These are phyloP conservation scores for Penicillium rolfsii DNA, from an alignment of 2,329 filamentous ascomycete species.

Conservation along the genomic window DNA sequence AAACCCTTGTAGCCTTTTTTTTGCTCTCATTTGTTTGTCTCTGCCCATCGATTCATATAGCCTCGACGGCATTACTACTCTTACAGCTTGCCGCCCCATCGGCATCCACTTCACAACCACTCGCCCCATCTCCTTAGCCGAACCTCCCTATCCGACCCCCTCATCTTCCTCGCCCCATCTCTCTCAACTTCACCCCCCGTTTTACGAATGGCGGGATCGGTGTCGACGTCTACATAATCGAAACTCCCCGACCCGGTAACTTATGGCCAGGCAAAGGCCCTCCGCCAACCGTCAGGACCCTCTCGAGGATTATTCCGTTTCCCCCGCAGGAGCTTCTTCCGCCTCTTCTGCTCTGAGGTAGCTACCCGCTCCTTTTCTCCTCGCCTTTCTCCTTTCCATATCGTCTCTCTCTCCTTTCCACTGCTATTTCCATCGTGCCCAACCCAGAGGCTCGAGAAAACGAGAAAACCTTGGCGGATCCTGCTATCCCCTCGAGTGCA, in stretches of 20 bases:
- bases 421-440: background rate
- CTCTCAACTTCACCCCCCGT: slow-evolving; percentile 20
- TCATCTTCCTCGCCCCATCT: slow-evolving; percentile 9
- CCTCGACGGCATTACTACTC: slow-evolving; percentile 8
- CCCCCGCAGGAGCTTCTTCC: slow-evolving; percentile 37
- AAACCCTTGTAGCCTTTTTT: background rate
- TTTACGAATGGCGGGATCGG: slow-evolving; percentile 50
- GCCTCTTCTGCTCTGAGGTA: slow-evolving; percentile 44
- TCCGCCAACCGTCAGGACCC: slow-evolving; percentile 49
- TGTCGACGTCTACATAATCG: slow-evolving; percentile 37
- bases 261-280: slow-evolving; percentile 54
- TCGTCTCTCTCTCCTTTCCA: background rate
- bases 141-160: slow-evolving; percentile 12
- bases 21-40: slow-evolving; percentile 6
- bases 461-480: slow-evolving; percentile 1
- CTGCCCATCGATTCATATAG: slow-evolving; percentile 8
- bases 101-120: slow-evolving; percentile 5
- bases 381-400: slow-evolving; percentile 13
- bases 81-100: slow-evolving; percentile 7
- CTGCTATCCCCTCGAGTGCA: background rate
- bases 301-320: slow-evolving; percentile 45
- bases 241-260: slow-evolving; percentile 41
- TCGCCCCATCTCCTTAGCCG: slow-evolving; percentile 7
- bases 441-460: background rate
- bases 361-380: slow-evolving; percentile 29